Conservation (phyloP, 1,284 basidiomycete species). For the Marasmius tenuissimus region DNA sequence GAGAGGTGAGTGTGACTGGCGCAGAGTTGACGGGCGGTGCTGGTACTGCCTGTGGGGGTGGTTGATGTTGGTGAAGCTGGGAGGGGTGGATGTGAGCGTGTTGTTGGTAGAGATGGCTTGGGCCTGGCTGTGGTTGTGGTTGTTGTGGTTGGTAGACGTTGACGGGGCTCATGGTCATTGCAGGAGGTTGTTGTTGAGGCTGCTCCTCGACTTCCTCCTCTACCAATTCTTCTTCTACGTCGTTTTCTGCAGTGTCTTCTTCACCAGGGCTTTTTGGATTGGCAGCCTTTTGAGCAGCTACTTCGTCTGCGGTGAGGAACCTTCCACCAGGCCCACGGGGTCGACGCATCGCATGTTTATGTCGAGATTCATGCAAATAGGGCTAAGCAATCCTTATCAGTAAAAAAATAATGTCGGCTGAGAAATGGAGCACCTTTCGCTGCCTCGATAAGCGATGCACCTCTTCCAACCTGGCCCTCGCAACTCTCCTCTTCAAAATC, state of each 20-base stretch:
- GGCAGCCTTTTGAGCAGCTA: constrained; percentile 70
- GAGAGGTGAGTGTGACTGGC: constrained; percentile 48
- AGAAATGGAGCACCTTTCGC: constrained; percentile 65
- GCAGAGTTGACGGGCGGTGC: constrained; percentile 19
- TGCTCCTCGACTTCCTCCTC: constrained; percentile 5
- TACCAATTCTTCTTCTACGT: constrained; percentile 38
- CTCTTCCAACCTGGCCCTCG: constrained; percentile 87
- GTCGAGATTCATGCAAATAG: constrained; percentile 95
- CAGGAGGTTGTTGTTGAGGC: background rate
- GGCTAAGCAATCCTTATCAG: constrained; percentile 53
- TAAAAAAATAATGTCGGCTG: no score
- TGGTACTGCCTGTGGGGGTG: constrained; percentile 19
- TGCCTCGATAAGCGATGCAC: constrained; percentile 88
- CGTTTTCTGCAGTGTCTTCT: constrained; percentile 24
- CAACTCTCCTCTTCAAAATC: constrained; percentile 89
- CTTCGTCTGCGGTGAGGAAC: constrained; percentile 94
- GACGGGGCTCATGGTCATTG: background rate
- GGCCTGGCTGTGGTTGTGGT: no score
- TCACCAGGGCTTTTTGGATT: constrained; percentile 17
- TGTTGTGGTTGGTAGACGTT: background rate
- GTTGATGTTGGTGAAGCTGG: constrained; percentile 13
- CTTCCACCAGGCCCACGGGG: constrained; percentile 94
- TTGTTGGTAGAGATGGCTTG: constrained; percentile 16
- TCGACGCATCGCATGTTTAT: constrained; percentile 96
- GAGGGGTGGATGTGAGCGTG: constrained; percentile 16